Percentiles rank a stretch among this genome's conserved stretches.
Evolutionary conservation across 345 rosid genomes (phyloP).

Genomic region (Atalantia buxifolia): DNA sequence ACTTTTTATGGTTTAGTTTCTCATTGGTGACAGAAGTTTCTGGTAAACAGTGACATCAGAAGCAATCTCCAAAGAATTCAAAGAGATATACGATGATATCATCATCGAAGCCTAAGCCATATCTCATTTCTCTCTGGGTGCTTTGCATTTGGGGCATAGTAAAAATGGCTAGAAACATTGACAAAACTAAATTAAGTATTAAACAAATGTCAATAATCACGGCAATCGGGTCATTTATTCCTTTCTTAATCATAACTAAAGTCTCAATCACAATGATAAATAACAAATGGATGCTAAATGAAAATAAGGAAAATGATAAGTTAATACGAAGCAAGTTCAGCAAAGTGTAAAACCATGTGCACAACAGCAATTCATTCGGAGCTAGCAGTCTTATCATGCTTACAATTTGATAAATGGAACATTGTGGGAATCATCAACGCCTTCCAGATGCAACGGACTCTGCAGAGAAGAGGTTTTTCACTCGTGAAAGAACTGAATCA

Average conservation of each 20-base stretch:
- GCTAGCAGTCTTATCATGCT: conserved; percentile 7
- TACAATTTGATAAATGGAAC: conserved; percentile 5
- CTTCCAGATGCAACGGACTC: conserved; percentile 20
- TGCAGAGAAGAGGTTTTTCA: conserved; percentile 15
- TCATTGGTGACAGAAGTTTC: background rate
- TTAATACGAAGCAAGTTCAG: background rate
- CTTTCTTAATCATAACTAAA: background rate
- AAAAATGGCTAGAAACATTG: background rate
- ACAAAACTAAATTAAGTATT: background rate
- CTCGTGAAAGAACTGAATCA: conserved; percentile 27
- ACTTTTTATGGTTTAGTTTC: too few relatives aligned
- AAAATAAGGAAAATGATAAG: background rate
- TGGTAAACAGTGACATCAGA: background rate
- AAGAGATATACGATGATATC: background rate
- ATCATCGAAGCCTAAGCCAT: background rate
- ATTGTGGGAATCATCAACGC: background rate
- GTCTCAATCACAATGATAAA: background rate
- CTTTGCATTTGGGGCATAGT: background rate
- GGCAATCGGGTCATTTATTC: background rate
- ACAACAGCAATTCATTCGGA: background rate
- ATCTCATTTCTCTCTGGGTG: background rate
- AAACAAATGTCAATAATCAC: background rate
- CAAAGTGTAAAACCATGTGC: background rate
- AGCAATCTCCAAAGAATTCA: too few relatives aligned
- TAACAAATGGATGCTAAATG: background rate